Evolutionary conservation across 2,329 filamentous ascomycete species (phyloP).

Genomic region (Beauveria asiatica): DNA sequence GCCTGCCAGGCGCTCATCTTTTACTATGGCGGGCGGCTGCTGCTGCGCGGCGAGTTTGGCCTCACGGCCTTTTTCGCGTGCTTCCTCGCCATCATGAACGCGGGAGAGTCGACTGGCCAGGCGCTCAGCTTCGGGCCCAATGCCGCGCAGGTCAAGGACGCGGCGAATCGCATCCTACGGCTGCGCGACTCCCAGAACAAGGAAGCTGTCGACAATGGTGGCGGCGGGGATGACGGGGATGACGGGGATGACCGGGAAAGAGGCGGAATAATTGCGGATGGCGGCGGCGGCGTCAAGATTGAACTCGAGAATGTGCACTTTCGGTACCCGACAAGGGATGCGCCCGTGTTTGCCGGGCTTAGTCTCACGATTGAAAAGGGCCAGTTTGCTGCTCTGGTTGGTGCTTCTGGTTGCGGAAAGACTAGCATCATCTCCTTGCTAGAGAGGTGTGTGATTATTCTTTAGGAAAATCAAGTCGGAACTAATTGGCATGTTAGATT

Average conservation of each 20-base stretch:
- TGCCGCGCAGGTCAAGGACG: conserved; percentile 49
- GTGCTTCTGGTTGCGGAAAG: conserved; percentile 63
- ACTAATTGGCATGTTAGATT: conserved; percentile 37
- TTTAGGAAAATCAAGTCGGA: too few species aligned
- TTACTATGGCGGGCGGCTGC: conserved; percentile 56
- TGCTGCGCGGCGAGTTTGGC: conserved; percentile 41
- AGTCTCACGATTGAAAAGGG: conserved; percentile 58
- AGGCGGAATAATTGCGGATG: conserved; percentile 30
- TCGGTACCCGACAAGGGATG: conserved; percentile 50
- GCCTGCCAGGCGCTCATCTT: conserved; percentile 56
- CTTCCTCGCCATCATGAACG: conserved; percentile 60
- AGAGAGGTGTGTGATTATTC: conserved; percentile 31
- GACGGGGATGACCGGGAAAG: conserved; percentile 13
- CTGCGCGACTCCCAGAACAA: conserved; percentile 35
- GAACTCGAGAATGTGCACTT: conserved; percentile 50
- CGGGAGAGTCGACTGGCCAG: conserved; percentile 57
- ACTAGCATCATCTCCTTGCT: conserved; percentile 60
- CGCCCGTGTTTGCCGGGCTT: conserved; percentile 50
- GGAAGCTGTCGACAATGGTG: conserved; percentile 21
- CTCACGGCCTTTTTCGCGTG: conserved; percentile 43
- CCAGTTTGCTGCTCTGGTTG: conserved; percentile 63
- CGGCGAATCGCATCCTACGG: conserved; percentile 51
- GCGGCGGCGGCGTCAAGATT: conserved; percentile 44
- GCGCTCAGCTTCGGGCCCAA: conserved; percentile 61
- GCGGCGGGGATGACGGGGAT: conserved; percentile 16